Conservation (phyloP, 2,329 filamentous ascomycete species). For the Ceratocystis diversiconidia region DNA sequence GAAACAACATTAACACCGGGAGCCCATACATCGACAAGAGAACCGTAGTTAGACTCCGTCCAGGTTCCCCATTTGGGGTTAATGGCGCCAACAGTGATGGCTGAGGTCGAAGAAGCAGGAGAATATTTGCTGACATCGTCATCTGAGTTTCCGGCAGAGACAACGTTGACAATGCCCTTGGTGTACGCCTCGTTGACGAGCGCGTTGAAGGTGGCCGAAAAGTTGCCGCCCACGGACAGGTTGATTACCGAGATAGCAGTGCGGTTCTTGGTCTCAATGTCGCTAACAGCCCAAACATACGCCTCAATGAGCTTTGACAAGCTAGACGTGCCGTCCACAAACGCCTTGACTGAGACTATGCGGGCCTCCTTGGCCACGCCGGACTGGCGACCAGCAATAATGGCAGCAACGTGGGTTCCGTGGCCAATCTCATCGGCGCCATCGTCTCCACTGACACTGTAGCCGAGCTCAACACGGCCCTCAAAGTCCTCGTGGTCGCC, state of each 20-base stretch:
- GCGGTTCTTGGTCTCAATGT: constrained; percentile 24
- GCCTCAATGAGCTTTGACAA: constrained; percentile 24
- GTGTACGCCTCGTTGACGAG: constrained; percentile 21
- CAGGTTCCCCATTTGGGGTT: constrained; percentile 26
- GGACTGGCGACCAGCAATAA: constrained; percentile 20
- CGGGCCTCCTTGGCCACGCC: constrained; percentile 31
- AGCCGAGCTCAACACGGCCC: constrained; percentile 21
- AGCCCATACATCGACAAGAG: constrained; percentile 32
- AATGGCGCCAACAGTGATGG: constrained; percentile 24
- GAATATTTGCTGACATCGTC: constrained; percentile 18
- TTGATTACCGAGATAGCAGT: constrained; percentile 28
- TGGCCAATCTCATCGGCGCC: constrained; percentile 28
- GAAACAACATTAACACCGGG: constrained; percentile 31
- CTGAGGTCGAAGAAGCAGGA: constrained; percentile 21
- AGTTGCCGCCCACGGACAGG: constrained; percentile 28
- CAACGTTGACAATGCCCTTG: constrained; percentile 29
- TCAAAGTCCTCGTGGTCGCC: constrained; percentile 21
- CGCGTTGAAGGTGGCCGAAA: constrained; percentile 16
- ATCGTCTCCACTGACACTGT: constrained; percentile 22
- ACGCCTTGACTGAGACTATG: constrained; percentile 34
- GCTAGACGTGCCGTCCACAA: constrained; percentile 24
- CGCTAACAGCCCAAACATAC: constrained; percentile 27
- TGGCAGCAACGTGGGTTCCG: constrained; percentile 28
- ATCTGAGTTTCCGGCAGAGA: constrained; percentile 22
- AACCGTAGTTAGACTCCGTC: constrained; percentile 33